Evolutionary conservation across 306 rosid genomes (phyloP).

Genomic region (Benincasa hispida): DNA sequence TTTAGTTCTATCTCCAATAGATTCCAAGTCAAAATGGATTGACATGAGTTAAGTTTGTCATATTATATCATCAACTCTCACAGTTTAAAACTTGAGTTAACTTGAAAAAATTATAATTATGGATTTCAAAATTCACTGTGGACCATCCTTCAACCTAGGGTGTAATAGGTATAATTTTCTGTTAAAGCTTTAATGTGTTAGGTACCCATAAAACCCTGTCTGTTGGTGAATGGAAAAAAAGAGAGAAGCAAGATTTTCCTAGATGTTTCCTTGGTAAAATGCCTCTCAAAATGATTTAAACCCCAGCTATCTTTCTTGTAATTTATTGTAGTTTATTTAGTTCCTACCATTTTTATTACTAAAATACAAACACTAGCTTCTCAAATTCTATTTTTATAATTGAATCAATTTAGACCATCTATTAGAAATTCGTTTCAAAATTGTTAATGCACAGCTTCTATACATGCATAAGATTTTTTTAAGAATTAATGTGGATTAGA

Average conservation of each 20-base stretch:
- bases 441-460: too few species aligned
- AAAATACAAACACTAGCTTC: too few species aligned
- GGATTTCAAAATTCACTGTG: background rate
- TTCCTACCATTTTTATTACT: too few species aligned
- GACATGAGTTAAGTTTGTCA: background rate
- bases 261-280: background rate
- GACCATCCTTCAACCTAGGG: background rate
- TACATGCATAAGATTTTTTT: too few species aligned
- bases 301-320: too few species aligned
- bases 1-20: too few species aligned
- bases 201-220: background rate
- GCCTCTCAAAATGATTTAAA: too few species aligned
- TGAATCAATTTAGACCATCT: too few species aligned
- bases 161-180: background rate
- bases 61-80: background rate
- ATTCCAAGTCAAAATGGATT: background rate
- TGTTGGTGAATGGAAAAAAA: background rate
- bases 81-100: background rate
- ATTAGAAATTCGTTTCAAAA: too few species aligned
- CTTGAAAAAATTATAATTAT: background rate
- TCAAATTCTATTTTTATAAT: too few species aligned
- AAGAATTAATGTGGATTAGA: too few species aligned
- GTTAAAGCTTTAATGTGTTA: background rate
- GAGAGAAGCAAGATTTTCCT: background rate
- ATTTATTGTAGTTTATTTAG: too few species aligned